Percentiles rank a stretch among this genome's conserved stretches.
Evolutionary conservation across 345 rosid species (phyloP).

Genomic region (Leavenworthia alabamica): DNA sequence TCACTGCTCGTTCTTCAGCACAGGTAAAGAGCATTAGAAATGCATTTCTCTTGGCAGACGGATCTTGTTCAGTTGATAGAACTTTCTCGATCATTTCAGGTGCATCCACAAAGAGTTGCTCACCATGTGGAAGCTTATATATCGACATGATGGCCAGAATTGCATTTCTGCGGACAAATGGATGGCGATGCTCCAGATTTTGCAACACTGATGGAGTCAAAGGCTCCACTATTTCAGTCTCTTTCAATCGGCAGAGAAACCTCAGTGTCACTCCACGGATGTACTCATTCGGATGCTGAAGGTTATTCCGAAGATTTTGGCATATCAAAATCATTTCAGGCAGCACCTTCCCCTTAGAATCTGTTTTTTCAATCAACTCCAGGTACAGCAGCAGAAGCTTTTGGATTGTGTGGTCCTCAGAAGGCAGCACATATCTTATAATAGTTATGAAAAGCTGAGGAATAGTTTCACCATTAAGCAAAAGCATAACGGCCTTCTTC

Average conservation of each 20-base stretch:
- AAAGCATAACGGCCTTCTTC: slow-evolving; percentile 83
- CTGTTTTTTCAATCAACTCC: slow-evolving; percentile 80
- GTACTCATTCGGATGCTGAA: slow-evolving; percentile 83
- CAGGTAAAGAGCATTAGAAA: slow-evolving; percentile 72
- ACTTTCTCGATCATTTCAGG: slow-evolving; percentile 75
- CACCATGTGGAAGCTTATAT: slow-evolving; percentile 68
- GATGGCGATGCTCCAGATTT: slow-evolving; percentile 70
- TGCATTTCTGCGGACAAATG: slow-evolving; percentile 65
- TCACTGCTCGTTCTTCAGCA: slow-evolving; percentile 59
- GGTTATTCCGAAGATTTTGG: slow-evolving; percentile 83
- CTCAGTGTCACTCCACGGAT: slow-evolving; percentile 79
- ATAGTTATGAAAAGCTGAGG: slow-evolving; percentile 93
- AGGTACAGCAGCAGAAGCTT: slow-evolving; percentile 70
- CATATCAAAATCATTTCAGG: slow-evolving; percentile 94
- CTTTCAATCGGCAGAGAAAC: slow-evolving; percentile 66
- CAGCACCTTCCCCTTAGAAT: slow-evolving; percentile 63
- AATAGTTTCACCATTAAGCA: slow-evolving; percentile 82
- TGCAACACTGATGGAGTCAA: slow-evolving; percentile 67
- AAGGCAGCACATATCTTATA: slow-evolving; percentile 76
- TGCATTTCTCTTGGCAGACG: slow-evolving; percentile 73
- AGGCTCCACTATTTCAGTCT: slow-evolving; percentile 65
- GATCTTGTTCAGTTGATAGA: slow-evolving; percentile 61
- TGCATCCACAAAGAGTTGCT: slow-evolving; percentile 67
- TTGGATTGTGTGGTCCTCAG: slow-evolving; percentile 86
- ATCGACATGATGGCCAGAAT: slow-evolving; percentile 64